These are phyloP conservation scores for Erysiphe pulchra DNA, from an alignment of 2,329 filamentous ascomycete species.

Conservation along the genomic window DNA sequence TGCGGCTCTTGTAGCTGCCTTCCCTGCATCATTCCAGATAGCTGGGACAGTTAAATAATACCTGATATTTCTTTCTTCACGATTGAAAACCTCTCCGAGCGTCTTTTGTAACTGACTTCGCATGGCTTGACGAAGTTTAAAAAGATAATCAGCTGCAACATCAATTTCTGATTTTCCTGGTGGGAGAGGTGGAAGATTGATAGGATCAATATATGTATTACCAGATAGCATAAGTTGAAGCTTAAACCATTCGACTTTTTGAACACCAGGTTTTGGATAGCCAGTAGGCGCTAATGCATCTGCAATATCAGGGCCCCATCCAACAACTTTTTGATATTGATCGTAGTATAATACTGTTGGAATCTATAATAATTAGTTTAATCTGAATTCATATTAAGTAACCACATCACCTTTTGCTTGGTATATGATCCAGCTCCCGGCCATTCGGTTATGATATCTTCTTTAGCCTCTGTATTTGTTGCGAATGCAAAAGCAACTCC, in stretches of 20 bases:
- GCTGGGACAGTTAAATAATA: constrained; percentile 98
- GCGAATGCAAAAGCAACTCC: constrained; percentile 85
- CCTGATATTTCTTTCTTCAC: constrained; percentile 91
- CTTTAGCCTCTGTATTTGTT: constrained; percentile 89
- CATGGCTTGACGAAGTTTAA: constrained; percentile 95
- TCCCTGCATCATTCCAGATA: constrained; percentile 97
- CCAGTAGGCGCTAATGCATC: constrained; percentile 90
- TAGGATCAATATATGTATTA: constrained; percentile 97
- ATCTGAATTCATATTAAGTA: neutral
- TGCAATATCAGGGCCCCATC: constrained; percentile 95
- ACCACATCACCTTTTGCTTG: constrained; percentile 62
- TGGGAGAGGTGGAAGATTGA: constrained; percentile 90
- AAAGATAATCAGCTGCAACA: constrained; percentile 96
- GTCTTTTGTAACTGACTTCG: constrained; percentile 87
- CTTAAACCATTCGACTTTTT: constrained; percentile 99
- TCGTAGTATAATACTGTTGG: constrained; percentile 99
- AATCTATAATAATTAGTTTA: constrained; percentile 32
- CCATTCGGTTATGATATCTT: constrained; percentile 98
- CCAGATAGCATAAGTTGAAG: constrained; percentile 95
- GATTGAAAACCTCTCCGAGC: constrained; percentile 86
- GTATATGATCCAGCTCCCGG: constrained; percentile 91
- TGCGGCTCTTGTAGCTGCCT: constrained; percentile 83
- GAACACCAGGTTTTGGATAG: constrained; percentile 90
- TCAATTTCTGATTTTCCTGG: constrained; percentile 98
- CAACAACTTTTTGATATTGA: constrained; percentile 98